Base-by-base conservation (phyloP, 768 basidiomycete species). In the Asterophora lycoperdoides region DNA sequence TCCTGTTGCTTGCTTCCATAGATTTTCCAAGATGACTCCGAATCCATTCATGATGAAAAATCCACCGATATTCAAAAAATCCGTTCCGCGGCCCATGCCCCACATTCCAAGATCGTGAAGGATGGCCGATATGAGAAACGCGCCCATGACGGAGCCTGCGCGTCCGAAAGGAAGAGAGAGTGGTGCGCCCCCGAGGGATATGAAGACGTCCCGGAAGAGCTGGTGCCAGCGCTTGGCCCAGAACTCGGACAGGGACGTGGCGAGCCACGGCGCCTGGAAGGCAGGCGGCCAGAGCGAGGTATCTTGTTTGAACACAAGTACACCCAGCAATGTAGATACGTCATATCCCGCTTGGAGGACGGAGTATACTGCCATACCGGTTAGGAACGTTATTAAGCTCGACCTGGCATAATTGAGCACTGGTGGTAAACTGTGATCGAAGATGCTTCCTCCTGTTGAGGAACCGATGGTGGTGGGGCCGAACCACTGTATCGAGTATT, bases 151-250 rank as follows among this genome's bases (percentile, higher is more conserved):
- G 3, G 60, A 64, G 4, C 79, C 81, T 2, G 59, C 47, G 15
- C 74, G 73, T 18, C 84, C 83, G 20, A 78, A 56, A 4, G 78
- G 52, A 44, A 56, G 57, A 20, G 60, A 59, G 20, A 78, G 43
- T 0, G 79, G 78, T 28, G 65, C 67, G 8, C 67, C 67, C 10
- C 83, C 84, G n/a, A 79, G 52, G 10, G 60, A 63, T 35, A 83
- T 63, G 56, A 87, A 86, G 32, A 63, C 57, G 37, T 80, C 74
- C 8, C 84, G 74, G 57, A 85, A 83, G 5, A 80, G 51, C 56
- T 86, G 84, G 55, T 88, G 86, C 86, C 86, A 88, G n/a, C 75
- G 65, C 47, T 52, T 60, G 3, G 74, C 69, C 86, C 86, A 88
- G 48, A 83, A 78, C 18, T 80, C 74, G 32, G 67, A 61, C n/a